These are phyloP conservation scores for Debaryomycetaceae sp. DNA, from an alignment of 1,139 yeast species.

Conservation along the genomic window DNA sequence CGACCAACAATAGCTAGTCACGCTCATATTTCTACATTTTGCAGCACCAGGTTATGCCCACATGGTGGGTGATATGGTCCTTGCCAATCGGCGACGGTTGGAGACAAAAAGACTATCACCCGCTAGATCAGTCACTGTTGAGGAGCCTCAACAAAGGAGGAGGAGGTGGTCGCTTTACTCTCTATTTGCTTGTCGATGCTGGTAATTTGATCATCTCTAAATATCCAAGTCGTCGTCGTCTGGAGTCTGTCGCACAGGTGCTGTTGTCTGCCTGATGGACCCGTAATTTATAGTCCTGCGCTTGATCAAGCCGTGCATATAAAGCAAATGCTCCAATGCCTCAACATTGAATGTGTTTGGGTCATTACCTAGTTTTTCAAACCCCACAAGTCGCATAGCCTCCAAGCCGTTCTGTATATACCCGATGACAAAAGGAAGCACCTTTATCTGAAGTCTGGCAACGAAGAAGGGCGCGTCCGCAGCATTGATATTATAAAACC, in stretches of 20 bases:
- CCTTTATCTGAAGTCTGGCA: slow-evolving; percentile 54
- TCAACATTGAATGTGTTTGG: slow-evolving; percentile 28
- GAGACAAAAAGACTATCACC: too few species aligned
- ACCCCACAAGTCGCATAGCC: slow-evolving; percentile 58
- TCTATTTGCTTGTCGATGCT: neutral
- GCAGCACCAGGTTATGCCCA: neutral
- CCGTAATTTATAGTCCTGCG: slow-evolving; percentile 30
- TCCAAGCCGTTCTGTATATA: slow-evolving; percentile 61
- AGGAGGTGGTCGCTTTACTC: too few species aligned
- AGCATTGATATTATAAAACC: slow-evolving; percentile 57
- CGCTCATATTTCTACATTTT: too few species aligned
- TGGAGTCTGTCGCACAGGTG: slow-evolving; percentile 10
- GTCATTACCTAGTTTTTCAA: slow-evolving; percentile 50
- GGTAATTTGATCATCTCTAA: slow-evolving; percentile 1
- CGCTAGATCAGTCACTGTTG: too few species aligned
- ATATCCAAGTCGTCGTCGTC: slow-evolving; percentile 17
- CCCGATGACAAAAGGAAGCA: slow-evolving; percentile 68
- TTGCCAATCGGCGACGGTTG: slow-evolving; percentile 9
- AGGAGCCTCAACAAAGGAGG: too few species aligned
- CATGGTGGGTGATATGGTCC: slow-evolving; percentile 11
- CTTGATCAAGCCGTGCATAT: slow-evolving; percentile 24
- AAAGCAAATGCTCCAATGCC: slow-evolving; percentile 43
- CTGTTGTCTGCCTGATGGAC: slow-evolving; percentile 11
- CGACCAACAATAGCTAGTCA: too few species aligned
- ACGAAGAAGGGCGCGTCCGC: slow-evolving; percentile 69